phyloP scores from a whole-genome alignment of 2,329 filamentous ascomycete genomes.

The Coniosporium tulheliwenetii region DNA sequence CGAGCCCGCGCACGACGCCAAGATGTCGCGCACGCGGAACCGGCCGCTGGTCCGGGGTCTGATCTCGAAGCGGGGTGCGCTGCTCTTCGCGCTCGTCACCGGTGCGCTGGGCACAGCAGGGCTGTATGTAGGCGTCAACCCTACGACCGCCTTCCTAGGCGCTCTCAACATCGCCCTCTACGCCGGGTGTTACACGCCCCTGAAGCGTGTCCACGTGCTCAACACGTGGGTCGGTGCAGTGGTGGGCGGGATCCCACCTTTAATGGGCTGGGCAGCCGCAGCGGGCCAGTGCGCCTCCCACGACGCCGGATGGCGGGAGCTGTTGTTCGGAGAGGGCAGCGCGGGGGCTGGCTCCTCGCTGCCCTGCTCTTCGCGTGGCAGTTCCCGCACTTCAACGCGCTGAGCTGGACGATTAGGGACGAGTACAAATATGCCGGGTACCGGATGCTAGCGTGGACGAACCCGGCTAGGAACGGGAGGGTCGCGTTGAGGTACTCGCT shows the following conservation, averaged over 20 bases:
- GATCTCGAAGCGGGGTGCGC: constrained; percentile 53
- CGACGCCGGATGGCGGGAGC: constrained; percentile 50
- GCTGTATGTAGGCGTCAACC: constrained; percentile 83
- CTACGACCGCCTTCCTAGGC: constrained; percentile 77
- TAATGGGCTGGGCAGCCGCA: constrained; percentile 97
- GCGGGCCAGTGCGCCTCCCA: constrained; percentile 61
- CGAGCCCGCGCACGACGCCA: constrained; percentile 75
- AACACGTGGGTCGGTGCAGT: constrained; percentile 95
- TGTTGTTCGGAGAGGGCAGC: constrained; percentile 54
- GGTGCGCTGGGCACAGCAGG: constrained; percentile 53
- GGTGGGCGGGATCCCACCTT: constrained; percentile 80
- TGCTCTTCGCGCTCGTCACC: constrained; percentile 63
- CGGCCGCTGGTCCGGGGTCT: constrained; percentile 74
- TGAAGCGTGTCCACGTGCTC: constrained; percentile 71
- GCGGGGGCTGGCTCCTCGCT: constrained; percentile 82
- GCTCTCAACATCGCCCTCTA: constrained; percentile 78
- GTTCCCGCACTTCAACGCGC: constrained; percentile 93
- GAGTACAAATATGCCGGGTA: constrained; percentile 66
- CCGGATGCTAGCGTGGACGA: constrained; percentile 68
- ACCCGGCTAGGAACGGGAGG: constrained; percentile 69
- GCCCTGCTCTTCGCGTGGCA: constrained; percentile 86
- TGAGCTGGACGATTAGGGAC: constrained; percentile 75
- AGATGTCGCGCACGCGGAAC: constrained; percentile 88
- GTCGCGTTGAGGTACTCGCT: constrained; percentile 81
- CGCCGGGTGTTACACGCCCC: constrained; percentile 78